These are phyloP conservation scores for Lomentospora prolificans DNA, from an alignment of 2,329 filamentous ascomycete genomes.

Conservation along the genomic window DNA sequence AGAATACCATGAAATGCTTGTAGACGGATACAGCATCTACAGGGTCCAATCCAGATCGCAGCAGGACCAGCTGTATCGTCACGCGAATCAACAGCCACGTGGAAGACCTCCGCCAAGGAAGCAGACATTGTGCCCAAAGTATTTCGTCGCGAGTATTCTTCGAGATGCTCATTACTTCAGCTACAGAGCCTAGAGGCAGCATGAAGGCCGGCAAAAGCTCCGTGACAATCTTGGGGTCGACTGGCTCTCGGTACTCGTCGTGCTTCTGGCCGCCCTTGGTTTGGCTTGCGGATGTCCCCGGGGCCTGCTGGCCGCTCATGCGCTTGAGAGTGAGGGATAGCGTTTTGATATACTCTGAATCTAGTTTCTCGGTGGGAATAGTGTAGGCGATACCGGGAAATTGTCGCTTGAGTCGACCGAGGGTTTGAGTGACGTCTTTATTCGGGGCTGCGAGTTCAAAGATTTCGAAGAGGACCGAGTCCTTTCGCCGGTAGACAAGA, in stretches of 20 bases:
- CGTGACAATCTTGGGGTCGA: conserved; percentile 38
- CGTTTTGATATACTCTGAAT: conserved; percentile 14
- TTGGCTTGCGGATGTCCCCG: conserved; percentile 13
- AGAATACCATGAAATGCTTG: conserved; percentile 40
- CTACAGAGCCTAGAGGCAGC: conserved; percentile 21
- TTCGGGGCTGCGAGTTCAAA: conserved; percentile 25
- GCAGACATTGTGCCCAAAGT: conserved; percentile 22
- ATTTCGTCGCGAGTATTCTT: conserved; percentile 48
- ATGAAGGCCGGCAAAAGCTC: conserved; percentile 34
- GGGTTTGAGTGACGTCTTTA: conserved; percentile 15
- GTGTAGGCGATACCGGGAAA: conserved; percentile 19
- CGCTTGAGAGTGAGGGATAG: conserved; percentile 16
- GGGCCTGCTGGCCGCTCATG: conserved; percentile 19
- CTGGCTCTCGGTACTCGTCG: conserved; percentile 37
- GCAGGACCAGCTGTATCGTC: conserved; percentile 29
- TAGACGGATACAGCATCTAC: conserved; percentile 21
- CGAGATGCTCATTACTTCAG: conserved; percentile 21
- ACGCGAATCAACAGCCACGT: conserved; percentile 47
- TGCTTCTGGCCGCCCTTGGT: conserved; percentile 26
- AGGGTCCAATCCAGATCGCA: background rate
- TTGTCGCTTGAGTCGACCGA: conserved; percentile 19
- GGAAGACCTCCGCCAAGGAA: conserved; percentile 41
- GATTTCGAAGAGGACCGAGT: conserved; percentile 18
- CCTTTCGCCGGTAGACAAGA: conserved; percentile 15
- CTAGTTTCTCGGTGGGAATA: conserved; percentile 13